Percentiles rank a stretch among this genome's conserved stretches.
Evolutionary conservation across 148 eudicot species (phyloP).

Genomic region (Fagopyrum homotropicum): DNA sequence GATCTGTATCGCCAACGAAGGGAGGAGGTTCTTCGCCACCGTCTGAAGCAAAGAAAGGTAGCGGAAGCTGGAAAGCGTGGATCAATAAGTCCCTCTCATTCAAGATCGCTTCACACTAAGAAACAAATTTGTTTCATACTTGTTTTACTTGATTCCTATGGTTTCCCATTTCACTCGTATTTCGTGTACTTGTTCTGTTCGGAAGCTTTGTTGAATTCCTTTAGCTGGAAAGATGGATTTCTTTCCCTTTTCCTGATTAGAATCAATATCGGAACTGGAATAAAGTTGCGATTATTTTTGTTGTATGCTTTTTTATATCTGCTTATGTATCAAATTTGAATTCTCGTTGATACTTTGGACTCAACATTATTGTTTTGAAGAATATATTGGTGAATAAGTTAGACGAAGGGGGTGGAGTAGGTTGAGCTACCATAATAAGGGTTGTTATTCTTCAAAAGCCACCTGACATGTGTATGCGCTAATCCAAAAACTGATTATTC

Average conservation of each 20-base stretch:
- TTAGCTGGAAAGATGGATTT: neutral
- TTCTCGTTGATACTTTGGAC: no score
- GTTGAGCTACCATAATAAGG: neutral
- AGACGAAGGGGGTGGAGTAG: neutral
- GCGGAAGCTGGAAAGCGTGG: constrained; percentile 76
- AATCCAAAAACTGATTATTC: neutral
- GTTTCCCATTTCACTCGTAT: neutral
- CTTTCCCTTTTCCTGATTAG: neutral
- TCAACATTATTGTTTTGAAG: no score
- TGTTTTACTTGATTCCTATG: neutral
- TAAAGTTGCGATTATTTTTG: neutral
- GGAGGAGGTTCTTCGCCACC: constrained; percentile 7
- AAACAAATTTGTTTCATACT: neutral
- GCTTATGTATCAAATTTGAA: neutral
- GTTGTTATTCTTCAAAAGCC: neutral
- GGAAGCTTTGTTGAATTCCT: neutral
- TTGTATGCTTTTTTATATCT: neutral
- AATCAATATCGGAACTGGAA: neutral
- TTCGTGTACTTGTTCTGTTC: neutral
- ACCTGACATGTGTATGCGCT: neutral
- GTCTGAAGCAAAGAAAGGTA: constrained; percentile 29
- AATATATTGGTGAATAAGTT: neutral
- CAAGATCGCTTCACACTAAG: constrained; percentile 59
- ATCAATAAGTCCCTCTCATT: constrained; percentile 58
- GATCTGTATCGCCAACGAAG: neutral